Evolutionary conservation across 179 eudicot genomes (phyloP).

Genomic region (Camellia oleifera): DNA sequence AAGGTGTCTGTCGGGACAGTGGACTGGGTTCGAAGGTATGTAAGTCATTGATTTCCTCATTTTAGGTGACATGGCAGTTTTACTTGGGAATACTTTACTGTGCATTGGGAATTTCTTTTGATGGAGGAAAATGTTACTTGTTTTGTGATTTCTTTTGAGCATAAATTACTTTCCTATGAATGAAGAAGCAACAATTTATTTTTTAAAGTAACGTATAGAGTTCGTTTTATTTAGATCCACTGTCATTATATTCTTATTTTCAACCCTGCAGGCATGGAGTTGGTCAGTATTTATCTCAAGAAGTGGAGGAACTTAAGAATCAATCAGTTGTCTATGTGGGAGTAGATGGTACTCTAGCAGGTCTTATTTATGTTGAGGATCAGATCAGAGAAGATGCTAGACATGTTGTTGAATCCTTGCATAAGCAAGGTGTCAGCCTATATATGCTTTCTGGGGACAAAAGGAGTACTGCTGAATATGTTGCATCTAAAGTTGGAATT

Average conservation of each 20-base stretch:
- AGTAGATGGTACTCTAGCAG: conserved; percentile 73
- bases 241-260: conserved; percentile 1
- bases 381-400: conserved; percentile 93
- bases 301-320: conserved; percentile 62
- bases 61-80: neutral
- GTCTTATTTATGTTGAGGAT: conserved; percentile 89
- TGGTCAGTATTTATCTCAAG: conserved; percentile 47
- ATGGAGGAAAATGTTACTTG: neutral
- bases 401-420: conserved; percentile 68
- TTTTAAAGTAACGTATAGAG: neutral
- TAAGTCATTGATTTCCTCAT: neutral
- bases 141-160: neutral
- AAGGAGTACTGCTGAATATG: conserved; percentile 80
- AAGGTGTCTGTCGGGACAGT: conserved; percentile 81
- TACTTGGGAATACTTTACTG: neutral
- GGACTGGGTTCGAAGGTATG: conserved; percentile 82
- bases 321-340: conserved; percentile 95
- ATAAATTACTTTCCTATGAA: conserved; percentile 3
- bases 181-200: neutral
- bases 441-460: conserved; percentile 96
- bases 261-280: conserved; percentile 59
- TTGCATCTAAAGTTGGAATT: conserved; percentile 89
- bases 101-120: neutral
- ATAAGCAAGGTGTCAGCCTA: conserved; percentile 59
- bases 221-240: neutral